Base-by-base conservation (phyloP, 148 eudicot species). In the Vaccinium corymbosum region DNA sequence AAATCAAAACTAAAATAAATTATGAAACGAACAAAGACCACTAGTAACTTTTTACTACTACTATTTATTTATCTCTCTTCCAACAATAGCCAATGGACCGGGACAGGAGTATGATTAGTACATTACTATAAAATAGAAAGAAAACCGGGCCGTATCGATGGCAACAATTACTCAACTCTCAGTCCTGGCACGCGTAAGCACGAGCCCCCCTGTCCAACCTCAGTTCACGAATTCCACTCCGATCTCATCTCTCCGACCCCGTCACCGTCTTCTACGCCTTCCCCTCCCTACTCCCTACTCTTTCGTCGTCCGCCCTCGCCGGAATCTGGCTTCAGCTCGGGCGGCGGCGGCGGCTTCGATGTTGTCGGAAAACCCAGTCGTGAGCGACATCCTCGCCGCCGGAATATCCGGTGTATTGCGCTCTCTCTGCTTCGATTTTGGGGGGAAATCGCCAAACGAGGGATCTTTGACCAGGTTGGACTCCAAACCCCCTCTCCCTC, bases 381-480 rank as follows among this genome's bases (percentile, higher is more conserved):
- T 82, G 20, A 78, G 86, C 17, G 95, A 93, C 80, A 7, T 89
- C 62, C 74, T 79, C n/a, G 95, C 95, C 75, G 70, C 89, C 35
- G 92, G 85, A 1, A 5, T 92, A 0, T 64, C 90, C 66, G 90
- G 91, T 7, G 89, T 2, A 32, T 90, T 73, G 94, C 93, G 38
- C 62, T 93, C 19, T 78, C 89, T 17, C 0, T 90, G 79, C 93
- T 93, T 50, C 87, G 87, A 3, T 6, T 93, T 13, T 93, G 93
- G 94, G 87, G 85, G 51, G 88, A 86, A 52, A 90, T 92, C 19
- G 94, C 94, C 55, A 92, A 89, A 55, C 87, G 86, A 16, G 87
- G 88, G 15, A 15, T 92, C 56, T 88, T 91, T 72, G 95, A 93
- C 76, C 87, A 87, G 87, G 93, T 89, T 32, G 76, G 90, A 87